Evolutionary conservation across 2,329 filamentous ascomycete genomes (phyloP).

Genomic region (Ustilaginoidea virens): DNA sequence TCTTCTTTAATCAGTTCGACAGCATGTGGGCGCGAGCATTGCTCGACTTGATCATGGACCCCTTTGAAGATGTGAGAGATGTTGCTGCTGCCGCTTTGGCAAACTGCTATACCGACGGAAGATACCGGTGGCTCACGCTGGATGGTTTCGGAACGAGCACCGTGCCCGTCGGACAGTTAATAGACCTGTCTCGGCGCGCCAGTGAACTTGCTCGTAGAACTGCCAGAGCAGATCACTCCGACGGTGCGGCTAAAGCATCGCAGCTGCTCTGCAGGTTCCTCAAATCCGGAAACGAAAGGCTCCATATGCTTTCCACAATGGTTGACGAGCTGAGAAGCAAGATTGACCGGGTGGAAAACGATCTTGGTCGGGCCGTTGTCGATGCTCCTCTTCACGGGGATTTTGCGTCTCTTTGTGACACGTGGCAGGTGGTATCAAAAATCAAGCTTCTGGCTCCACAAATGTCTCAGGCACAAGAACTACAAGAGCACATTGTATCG

Average conservation of each 20-base stretch:
- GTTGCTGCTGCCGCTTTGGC: conserved; percentile 33
- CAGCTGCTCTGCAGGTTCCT: conserved; percentile 51
- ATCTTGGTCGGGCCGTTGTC: conserved; percentile 52
- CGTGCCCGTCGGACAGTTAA: conserved; percentile 19
- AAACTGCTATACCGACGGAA: conserved; percentile 27
- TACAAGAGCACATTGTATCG: conserved; percentile 41
- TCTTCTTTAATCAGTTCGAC: conserved; percentile 28
- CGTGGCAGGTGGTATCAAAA: conserved; percentile 35
- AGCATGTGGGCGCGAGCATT: conserved; percentile 44
- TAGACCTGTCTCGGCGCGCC: conserved; percentile 33
- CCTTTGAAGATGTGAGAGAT: conserved; percentile 80
- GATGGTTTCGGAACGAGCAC: conserved; percentile 5
- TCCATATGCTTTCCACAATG: conserved; percentile 40
- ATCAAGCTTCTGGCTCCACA: conserved; percentile 22
- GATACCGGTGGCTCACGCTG: conserved; percentile 14
- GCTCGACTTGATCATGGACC: conserved; percentile 69
- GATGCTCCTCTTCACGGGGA: conserved; percentile 54
- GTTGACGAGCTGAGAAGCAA: conserved; percentile 49
- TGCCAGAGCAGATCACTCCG: conserved; percentile 79
- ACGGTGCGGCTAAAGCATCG: conserved; percentile 69
- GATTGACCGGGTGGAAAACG: conserved; percentile 42
- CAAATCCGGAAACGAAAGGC: conserved; percentile 21
- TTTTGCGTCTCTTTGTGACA: conserved; percentile 48
- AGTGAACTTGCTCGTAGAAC: conserved; percentile 49
- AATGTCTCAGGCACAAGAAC: conserved; percentile 16